phyloP scores from a whole-genome alignment of 768 basidiomycete species.

The Lentinula sp. region DNA sequence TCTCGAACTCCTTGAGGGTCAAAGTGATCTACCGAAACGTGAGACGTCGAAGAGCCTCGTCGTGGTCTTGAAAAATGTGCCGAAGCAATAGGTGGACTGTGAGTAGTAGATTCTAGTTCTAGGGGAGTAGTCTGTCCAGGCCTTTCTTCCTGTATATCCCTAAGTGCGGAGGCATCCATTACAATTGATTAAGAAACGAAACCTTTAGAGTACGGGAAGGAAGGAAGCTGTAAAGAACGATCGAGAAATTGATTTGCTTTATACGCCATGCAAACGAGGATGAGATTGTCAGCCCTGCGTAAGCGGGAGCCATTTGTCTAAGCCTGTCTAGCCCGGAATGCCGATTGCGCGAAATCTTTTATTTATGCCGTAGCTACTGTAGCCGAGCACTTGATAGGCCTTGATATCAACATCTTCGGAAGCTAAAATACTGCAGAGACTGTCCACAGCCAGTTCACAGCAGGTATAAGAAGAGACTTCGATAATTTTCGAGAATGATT shows the following conservation, averaged over 20 bases:
- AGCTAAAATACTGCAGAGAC: background rate
- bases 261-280: background rate
- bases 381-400: background rate
- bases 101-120: background rate
- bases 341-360: background rate
- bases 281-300: background rate
- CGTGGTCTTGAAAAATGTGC: background rate
- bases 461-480: background rate
- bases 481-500: background rate
- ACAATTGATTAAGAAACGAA: background rate
- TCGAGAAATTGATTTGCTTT: background rate
- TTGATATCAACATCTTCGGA: too few species aligned
- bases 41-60: slow-evolving; percentile 17
- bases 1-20: slow-evolving; percentile 44
- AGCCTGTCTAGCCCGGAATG: background rate
- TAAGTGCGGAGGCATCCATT: background rate
- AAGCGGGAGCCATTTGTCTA: slow-evolving; percentile 1
- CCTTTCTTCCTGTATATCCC: slow-evolving; percentile 3
- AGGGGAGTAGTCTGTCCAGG: background rate
- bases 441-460: background rate
- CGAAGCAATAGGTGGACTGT: background rate
- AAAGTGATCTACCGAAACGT: slow-evolving; percentile 42
- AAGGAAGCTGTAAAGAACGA: background rate
- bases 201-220: background rate
- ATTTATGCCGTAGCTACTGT: background rate